These are phyloP conservation scores for Pichia paraexigua DNA, from an alignment of 805 yeast species.

Conservation along the genomic window DNA sequence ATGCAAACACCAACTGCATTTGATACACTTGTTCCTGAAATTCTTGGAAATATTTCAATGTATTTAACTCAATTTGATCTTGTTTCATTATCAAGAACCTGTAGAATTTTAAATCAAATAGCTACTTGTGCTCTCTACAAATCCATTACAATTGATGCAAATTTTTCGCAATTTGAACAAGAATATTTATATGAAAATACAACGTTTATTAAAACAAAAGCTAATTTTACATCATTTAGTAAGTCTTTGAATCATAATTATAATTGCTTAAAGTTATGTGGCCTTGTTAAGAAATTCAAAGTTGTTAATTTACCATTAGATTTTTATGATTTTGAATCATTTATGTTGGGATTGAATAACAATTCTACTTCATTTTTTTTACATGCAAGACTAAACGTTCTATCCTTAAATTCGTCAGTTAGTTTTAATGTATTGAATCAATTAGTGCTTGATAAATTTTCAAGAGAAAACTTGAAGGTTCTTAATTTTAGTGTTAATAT, in stretches of 20 bases:
- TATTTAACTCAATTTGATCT: conserved; percentile 22
- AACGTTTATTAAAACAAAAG: conserved; percentile 11
- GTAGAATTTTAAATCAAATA: conserved; percentile 6
- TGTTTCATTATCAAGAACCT: conserved; percentile 10
- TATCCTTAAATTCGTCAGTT: conserved; percentile 10
- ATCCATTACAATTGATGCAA: conserved; percentile 18
- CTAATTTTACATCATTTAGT: conserved; percentile 2
- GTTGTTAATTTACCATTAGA: conserved; percentile 20
- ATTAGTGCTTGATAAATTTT: conserved; percentile 3
- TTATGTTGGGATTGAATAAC: conserved; percentile 3
- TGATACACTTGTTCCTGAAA: conserved; percentile 16
- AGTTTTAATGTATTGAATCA: conserved; percentile 10
- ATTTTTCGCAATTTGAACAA: conserved; percentile 20
- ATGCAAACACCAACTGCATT: neutral
- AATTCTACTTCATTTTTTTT: conserved; percentile 1
- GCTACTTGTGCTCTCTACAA: conserved; percentile 13
- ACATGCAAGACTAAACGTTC: neutral
- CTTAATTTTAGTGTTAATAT: conserved; percentile 6
- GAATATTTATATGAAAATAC: conserved; percentile 12
- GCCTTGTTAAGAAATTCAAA: conserved; percentile 3
- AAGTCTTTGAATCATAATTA: neutral
- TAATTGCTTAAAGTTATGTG: neutral
- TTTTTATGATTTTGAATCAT: conserved; percentile 22
- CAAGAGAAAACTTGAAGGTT: conserved; percentile 2
- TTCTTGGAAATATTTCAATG: conserved; percentile 12